Evolutionary conservation across 352 stramenopile genomes (phyloP).

Genomic region (Globisporangium ultimum): DNA sequence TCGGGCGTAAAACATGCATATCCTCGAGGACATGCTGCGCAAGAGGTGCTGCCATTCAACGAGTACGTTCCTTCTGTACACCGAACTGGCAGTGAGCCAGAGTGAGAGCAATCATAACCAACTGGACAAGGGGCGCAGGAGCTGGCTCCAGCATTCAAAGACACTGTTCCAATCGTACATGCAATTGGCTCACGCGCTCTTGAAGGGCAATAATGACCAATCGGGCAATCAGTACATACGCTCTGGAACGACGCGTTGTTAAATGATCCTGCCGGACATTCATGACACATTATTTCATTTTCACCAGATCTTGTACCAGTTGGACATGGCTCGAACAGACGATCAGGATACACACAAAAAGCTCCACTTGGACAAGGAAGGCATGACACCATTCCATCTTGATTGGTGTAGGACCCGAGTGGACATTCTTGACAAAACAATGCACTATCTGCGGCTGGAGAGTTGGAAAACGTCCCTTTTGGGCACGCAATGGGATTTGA

Average conservation of each 20-base stretch:
- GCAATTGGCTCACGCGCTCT: conserved; percentile 19
- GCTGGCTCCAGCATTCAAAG: conserved; percentile 13
- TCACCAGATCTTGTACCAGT: conserved; percentile 41
- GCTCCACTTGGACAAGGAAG: conserved; percentile 37
- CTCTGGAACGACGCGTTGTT: conserved; percentile 28
- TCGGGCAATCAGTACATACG: conserved; percentile 38
- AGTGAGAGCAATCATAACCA: conserved; percentile 20
- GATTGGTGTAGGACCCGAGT: conserved; percentile 39
- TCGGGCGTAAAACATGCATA: conserved; percentile 17
- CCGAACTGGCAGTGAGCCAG: not conserved
- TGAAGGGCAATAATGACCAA: conserved; percentile 41
- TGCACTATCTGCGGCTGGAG: conserved; percentile 20
- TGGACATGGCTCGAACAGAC: conserved; percentile 34
- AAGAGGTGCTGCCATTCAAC: conserved; percentile 18
- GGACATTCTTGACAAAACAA: conserved; percentile 34
- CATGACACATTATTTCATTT: conserved; percentile 36
- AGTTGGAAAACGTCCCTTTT: conserved; percentile 35
- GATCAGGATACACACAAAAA: conserved; percentile 18
- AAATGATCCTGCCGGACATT: conserved; percentile 39
- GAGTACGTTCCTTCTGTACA: conserved; percentile 14
- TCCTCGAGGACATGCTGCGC: conserved; percentile 26
- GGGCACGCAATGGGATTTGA: conserved; percentile 30
- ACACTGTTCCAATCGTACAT: conserved; percentile 37
- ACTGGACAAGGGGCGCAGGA: conserved; percentile 42
- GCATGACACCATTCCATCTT: conserved; percentile 28